A percentile compares a stretch with the other conserved stretches of the same genome.
These are phyloP conservation scores for Nannochloris sp. DNA, from an alignment of 139 green algal genomes.

Conservation along the genomic window DNA sequence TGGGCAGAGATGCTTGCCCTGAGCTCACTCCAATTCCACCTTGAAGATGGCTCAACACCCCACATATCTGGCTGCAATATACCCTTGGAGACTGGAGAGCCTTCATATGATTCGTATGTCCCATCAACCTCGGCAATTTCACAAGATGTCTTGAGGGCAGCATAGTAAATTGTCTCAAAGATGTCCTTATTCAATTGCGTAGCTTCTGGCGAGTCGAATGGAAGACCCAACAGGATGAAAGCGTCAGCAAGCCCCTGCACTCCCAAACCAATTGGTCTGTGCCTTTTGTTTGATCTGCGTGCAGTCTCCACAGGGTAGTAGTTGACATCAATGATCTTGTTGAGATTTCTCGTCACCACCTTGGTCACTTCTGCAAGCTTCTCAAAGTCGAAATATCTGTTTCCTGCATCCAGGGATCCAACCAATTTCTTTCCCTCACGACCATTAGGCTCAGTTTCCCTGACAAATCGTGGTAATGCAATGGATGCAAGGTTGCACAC, in stretches of 20 bases:
- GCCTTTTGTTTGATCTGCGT: constrained; percentile 81
- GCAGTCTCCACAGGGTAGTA: constrained; percentile 92
- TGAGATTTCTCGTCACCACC: constrained; percentile 81
- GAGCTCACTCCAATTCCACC: constrained; percentile 81
- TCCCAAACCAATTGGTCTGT: constrained; percentile 95
- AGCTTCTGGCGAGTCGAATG: constrained; percentile 86
- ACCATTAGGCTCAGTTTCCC: constrained; percentile 38
- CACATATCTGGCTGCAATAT: constrained; percentile 95
- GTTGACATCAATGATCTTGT: constrained; percentile 99
- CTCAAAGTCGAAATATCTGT: constrained; percentile 81
- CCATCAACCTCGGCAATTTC: constrained; percentile 69
- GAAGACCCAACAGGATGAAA: constrained; percentile 97
- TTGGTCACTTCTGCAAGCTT: constrained; percentile 57
- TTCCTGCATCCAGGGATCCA: constrained; percentile 61
- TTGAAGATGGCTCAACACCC: constrained; percentile 62
- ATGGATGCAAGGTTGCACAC: constrained; percentile 99
- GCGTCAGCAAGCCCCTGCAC: constrained; percentile 93
- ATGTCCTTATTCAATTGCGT: constrained; percentile 81
- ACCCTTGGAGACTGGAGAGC: constrained; percentile 70
- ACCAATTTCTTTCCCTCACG: constrained; percentile 65
- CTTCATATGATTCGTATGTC: constrained; percentile 82
- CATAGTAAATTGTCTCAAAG: constrained; percentile 96
- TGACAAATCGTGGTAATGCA: constrained; percentile 82
- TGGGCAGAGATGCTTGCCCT: constrained; percentile 61
- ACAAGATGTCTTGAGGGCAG: constrained; percentile 70